These are phyloP conservation scores for Rubroshorea leprosula DNA, from an alignment of 345 rosid genomes.

Conservation along the genomic window DNA sequence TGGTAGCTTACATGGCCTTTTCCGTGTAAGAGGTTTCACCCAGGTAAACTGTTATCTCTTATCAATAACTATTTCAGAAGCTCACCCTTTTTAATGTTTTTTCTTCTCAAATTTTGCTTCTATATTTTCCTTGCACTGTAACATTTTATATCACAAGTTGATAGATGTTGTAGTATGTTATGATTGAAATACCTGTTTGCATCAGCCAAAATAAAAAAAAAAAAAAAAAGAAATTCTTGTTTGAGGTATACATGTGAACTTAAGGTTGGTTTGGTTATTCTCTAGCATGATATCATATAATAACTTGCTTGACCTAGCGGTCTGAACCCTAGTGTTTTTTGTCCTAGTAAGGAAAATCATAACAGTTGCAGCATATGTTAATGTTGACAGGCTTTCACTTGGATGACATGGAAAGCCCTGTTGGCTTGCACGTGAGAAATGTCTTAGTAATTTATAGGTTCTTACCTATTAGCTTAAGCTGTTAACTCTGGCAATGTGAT, in stretches of 20 bases:
- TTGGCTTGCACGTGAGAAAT: not conserved
- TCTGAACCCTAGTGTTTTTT: too few species aligned
- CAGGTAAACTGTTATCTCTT: constrained; percentile 42
- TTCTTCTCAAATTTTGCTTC: not conserved
- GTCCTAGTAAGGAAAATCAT: too few species aligned
- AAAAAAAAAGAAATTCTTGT: too few species aligned
- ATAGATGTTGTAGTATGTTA: not conserved
- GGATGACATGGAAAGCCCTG: not conserved
- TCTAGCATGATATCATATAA: too few species aligned
- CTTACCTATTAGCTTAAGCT: not conserved
- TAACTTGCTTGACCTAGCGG: too few species aligned
- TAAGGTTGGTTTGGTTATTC: too few species aligned
- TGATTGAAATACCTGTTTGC: too few species aligned
- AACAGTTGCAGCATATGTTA: too few species aligned
- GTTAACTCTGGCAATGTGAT: not conserved
- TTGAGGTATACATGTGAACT: too few species aligned
- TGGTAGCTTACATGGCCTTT: constrained; percentile 94
- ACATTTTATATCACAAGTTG: not conserved
- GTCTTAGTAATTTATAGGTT: not conserved
- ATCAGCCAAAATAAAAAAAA: too few species aligned
- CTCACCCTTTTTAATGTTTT: not conserved
- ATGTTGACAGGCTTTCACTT: not conserved
- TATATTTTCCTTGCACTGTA: not conserved
- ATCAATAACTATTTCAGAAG: not conserved
- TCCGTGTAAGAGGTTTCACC: constrained; percentile 95